Evolutionary conservation across 2,329 filamentous ascomycete species (phyloP).

Genomic region (Penicillium sp.): DNA sequence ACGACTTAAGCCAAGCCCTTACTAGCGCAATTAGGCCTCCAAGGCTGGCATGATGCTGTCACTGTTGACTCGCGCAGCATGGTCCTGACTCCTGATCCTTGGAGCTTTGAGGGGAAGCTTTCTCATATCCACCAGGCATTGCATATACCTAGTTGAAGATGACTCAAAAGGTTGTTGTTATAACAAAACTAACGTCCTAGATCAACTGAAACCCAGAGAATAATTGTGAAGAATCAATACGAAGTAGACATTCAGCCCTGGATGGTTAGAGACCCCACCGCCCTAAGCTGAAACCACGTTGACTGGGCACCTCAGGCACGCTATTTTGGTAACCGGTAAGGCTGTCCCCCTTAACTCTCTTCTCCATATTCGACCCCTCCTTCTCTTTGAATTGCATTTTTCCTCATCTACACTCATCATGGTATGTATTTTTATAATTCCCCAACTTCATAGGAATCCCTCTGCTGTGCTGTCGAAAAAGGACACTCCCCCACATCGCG

Average conservation of each 20-base stretch:
- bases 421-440: constrained; percentile 23
- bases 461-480: constrained; percentile 14
- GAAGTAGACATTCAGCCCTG: constrained; percentile 6
- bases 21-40: neutral
- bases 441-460: neutral
- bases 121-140: neutral
- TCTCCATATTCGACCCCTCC: constrained; percentile 19
- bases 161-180: too few relatives aligned
- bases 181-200: too few relatives aligned
- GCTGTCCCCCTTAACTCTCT: constrained; percentile 25
- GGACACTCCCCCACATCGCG: constrained; percentile 34
- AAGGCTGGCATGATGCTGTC: neutral
- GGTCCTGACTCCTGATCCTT: too few relatives aligned
- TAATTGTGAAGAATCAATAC: neutral
- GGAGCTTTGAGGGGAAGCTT: neutral
- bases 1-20: constrained; percentile 1
- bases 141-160: neutral
- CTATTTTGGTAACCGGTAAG: constrained; percentile 22
- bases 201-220: too few relatives aligned
- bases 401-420: constrained; percentile 27
- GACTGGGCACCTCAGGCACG: constrained; percentile 21
- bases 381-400: constrained; percentile 16
- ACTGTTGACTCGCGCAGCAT: neutral
- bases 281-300: constrained; percentile 11
- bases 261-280: constrained; percentile 9